Evolutionary conservation across 306 rosid genomes (phyloP).

Genomic region (Fragaria ananassa): DNA sequence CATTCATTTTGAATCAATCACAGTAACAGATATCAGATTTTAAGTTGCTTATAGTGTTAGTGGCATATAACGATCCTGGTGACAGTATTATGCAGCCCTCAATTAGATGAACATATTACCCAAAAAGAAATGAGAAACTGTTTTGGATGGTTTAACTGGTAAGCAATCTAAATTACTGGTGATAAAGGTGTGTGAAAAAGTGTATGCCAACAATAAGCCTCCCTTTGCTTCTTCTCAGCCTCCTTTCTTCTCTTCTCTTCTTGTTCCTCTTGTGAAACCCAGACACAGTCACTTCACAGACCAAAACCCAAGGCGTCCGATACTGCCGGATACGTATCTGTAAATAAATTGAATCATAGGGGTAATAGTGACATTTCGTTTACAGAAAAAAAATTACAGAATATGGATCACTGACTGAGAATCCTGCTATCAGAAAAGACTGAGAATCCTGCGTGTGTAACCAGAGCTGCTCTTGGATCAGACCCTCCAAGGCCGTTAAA

Average conservation of each 20-base stretch:
- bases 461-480: constrained; percentile 69
- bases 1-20: neutral
- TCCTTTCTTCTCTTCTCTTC: no score
- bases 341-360: no score
- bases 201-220: no score
- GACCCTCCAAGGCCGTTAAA: constrained; percentile 68
- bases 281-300: no score
- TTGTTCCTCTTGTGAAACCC: no score
- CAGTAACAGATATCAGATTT: neutral
- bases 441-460: constrained; percentile 28
- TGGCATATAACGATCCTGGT: neutral
- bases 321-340: no score
- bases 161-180: neutral
- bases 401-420: constrained; percentile 41
- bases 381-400: constrained; percentile 23
- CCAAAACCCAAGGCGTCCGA: no score
- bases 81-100: neutral
- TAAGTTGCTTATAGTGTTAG: neutral
- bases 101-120: neutral
- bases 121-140: neutral
- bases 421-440: constrained; percentile 28
- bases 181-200: neutral
- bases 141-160: neutral
- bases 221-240: no score
- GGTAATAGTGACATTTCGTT: no score